phyloP scores from a whole-genome alignment of 257 asterid species.

The Solanum chilense region DNA sequence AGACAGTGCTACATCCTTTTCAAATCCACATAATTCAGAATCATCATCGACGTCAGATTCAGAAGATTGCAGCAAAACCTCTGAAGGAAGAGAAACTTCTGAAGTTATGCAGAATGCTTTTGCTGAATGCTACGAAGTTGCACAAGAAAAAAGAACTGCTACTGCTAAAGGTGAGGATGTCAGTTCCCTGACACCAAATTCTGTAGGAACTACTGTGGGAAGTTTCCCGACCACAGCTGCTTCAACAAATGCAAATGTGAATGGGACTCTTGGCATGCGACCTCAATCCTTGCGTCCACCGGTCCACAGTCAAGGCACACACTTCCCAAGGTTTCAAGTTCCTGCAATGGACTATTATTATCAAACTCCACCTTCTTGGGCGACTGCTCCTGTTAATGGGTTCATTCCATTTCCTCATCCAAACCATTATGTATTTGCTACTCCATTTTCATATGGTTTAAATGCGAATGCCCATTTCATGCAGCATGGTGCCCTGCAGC shows the following conservation, averaged over 20 bases:
- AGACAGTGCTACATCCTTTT: slow-evolving; percentile 58
- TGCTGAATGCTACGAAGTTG: slow-evolving; percentile 16
- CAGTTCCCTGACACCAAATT: slow-evolving; percentile 14
- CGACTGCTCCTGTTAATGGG: slow-evolving; percentile 54
- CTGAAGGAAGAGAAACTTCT: slow-evolving; percentile 51
- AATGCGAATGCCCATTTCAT: slow-evolving; percentile 45
- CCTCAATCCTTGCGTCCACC: slow-evolving; percentile 50
- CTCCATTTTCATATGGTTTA: slow-evolving; percentile 51
- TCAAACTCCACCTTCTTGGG: slow-evolving; percentile 66
- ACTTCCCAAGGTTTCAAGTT: slow-evolving; percentile 61
- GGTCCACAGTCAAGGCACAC: slow-evolving; percentile 45
- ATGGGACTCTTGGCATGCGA: slow-evolving; percentile 28
- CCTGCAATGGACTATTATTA: slow-evolving; percentile 64
- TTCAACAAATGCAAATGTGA: slow-evolving; percentile 28
- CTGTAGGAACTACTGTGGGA: slow-evolving; percentile 15
- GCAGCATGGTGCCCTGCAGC: slow-evolving; percentile 66
- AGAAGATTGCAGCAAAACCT: slow-evolving; percentile 60
- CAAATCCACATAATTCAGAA: slow-evolving; percentile 46
- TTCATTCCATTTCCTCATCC: slow-evolving; percentile 54
- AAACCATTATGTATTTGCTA: slow-evolving; percentile 53
- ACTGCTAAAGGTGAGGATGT: slow-evolving; percentile 12
- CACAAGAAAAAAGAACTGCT: slow-evolving; percentile 11
- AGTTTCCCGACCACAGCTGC: slow-evolving; percentile 22
- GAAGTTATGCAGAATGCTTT: slow-evolving; percentile 25
- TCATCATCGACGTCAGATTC: slow-evolving; percentile 74